Evolutionary conservation across 106 monocot genomes (phyloP).

Genomic region (Allium sativum): DNA sequence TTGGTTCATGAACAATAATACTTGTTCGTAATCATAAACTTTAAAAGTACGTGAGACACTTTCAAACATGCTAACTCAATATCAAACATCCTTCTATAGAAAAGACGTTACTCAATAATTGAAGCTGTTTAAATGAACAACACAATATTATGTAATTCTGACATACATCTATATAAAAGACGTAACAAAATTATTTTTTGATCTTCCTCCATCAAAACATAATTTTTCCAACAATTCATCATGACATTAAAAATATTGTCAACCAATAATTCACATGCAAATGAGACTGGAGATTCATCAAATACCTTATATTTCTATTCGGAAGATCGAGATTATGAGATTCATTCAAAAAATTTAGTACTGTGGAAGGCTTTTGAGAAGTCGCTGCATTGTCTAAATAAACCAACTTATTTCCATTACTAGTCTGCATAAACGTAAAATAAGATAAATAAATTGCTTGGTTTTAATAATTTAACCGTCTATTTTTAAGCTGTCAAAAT

Average conservation of each 20-base stretch:
- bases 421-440: constrained; percentile 30
- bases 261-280: no score
- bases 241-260: no score
- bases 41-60: no score
- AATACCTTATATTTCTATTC: constrained; percentile 50
- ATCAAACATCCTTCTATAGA: no score
- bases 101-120: no score
- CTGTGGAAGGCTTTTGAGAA: constrained; percentile 73
- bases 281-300: not conserved
- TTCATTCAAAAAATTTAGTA: constrained; percentile 48
- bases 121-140: no score
- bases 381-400: constrained; percentile 95
- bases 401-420: constrained; percentile 61
- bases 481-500: not conserved
- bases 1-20: no score
- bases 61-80: no score
- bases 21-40: no score
- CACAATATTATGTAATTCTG: no score
- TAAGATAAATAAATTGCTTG: not conserved
- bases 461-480: not conserved
- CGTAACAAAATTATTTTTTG: no score
- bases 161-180: no score
- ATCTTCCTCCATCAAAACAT: not conserved
- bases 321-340: constrained; percentile 77
- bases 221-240: not conserved